A percentile compares a stretch with the other conserved stretches of the same genome.
Evolutionary conservation across 306 rosid genomes (phyloP).

Genomic region (Castanea crenata): DNA sequence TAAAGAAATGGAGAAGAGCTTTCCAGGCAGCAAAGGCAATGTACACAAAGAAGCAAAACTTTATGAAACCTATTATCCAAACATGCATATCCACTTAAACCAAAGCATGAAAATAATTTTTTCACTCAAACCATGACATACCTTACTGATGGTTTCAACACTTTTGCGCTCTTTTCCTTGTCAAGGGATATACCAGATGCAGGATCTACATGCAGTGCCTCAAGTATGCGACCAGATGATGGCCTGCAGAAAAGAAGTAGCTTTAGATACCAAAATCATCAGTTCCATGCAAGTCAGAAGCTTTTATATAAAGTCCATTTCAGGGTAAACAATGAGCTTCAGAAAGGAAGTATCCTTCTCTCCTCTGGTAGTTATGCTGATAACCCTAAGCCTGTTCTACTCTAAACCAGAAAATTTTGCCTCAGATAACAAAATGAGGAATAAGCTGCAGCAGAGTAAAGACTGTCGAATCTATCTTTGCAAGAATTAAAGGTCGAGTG

Average conservation of each 20-base stretch:
- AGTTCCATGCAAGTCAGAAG: slow-evolving; percentile 31
- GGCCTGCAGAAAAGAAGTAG: slow-evolving; percentile 68
- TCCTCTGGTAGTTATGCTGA: slow-evolving; percentile 57
- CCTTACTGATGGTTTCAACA: slow-evolving; percentile 69
- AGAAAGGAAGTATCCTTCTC: slow-evolving; percentile 59
- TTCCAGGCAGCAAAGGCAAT: neutral
- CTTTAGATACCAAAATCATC: slow-evolving; percentile 49
- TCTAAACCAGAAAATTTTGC: slow-evolving; percentile 70
- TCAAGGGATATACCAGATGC: slow-evolving; percentile 86
- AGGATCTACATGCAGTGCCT: slow-evolving; percentile 98
- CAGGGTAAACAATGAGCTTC: slow-evolving; percentile 43
- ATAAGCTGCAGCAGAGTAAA: slow-evolving; percentile 90
- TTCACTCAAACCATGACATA: slow-evolving; percentile 24
- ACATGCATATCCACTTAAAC: neutral
- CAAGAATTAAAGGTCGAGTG: slow-evolving; percentile 97
- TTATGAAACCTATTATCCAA: slow-evolving; percentile 1
- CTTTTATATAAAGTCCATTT: slow-evolving; percentile 46
- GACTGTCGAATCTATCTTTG: slow-evolving; percentile 95
- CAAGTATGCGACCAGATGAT: slow-evolving; percentile 83
- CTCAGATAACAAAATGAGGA: slow-evolving; percentile 76
- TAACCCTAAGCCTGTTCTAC: slow-evolving; percentile 78
- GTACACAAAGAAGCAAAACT: neutral
- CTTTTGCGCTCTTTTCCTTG: slow-evolving; percentile 69
- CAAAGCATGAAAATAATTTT: neutral
- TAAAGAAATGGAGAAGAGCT: neutral